Percentiles rank a stretch among this genome's conserved stretches.
Evolutionary conservation across 129 eudicot species (phyloP).

Genomic region (Chrysanthemum makinoi): DNA sequence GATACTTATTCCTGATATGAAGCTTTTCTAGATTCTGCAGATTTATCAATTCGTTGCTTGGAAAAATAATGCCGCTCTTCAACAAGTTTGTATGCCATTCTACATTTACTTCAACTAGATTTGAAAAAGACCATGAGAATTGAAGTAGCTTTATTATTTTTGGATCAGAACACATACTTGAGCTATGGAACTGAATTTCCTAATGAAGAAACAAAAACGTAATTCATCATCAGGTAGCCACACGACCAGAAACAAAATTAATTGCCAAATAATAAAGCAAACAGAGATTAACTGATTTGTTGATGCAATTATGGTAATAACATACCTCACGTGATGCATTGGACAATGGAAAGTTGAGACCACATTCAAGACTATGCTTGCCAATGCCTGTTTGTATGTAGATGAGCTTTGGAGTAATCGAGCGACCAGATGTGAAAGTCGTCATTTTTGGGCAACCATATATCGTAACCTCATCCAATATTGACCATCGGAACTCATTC

Average conservation of each 20-base stretch:
- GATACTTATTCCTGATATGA: not conserved
- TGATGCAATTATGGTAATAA: too few relatives aligned
- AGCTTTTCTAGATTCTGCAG: not conserved
- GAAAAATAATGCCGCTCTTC: not conserved
- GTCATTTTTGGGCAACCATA: not conserved
- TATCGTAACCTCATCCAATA: not conserved
- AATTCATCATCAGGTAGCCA: too few relatives aligned
- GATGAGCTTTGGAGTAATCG: not conserved
- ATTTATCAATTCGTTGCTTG: too few relatives aligned
- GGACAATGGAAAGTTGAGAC: not conserved
- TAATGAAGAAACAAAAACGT: too few relatives aligned
- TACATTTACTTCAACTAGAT: not conserved
- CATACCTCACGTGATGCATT: not conserved
- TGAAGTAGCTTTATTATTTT: not conserved
- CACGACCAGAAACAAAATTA: not conserved
- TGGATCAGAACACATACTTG: not conserved
- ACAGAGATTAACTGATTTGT: too few relatives aligned
- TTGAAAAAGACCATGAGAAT: not conserved
- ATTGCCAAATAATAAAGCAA: not conserved
- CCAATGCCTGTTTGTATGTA: not conserved
- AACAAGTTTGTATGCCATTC: too few relatives aligned
- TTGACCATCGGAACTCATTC: not conserved
- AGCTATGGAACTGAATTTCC: too few relatives aligned
- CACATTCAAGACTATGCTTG: constrained; percentile 6
- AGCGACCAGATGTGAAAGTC: not conserved